Evolutionary conservation across 768 basidiomycete species (phyloP).

Genomic region (Kwoniella europaea): DNA sequence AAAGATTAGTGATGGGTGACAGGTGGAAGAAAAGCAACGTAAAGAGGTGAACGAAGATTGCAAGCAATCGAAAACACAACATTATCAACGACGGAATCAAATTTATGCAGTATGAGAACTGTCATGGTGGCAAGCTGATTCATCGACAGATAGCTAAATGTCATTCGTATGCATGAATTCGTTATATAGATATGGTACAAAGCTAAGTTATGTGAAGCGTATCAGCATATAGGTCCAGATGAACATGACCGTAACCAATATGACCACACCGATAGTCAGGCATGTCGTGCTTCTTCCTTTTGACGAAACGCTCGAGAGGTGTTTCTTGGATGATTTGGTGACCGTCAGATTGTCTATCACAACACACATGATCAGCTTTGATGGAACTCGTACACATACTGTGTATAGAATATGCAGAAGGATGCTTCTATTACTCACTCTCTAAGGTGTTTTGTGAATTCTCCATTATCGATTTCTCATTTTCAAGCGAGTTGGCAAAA

Average conservation of each 20-base stretch:
- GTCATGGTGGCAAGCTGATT: too few species aligned
- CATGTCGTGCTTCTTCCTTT: conserved; percentile 77
- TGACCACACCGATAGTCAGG: conserved; percentile 67
- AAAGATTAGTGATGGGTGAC: too few species aligned
- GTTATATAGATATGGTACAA: too few species aligned
- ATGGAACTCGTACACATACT: too few species aligned
- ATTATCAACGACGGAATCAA: too few species aligned
- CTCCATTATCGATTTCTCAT: conserved; percentile 74
- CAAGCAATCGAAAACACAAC: too few species aligned
- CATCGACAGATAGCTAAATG: too few species aligned
- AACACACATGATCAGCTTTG: not conserved
- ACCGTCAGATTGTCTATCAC: conserved; percentile 48
- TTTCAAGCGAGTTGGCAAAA: conserved; percentile 73
- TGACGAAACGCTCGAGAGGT: conserved; percentile 68
- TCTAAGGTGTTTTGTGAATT: conserved; percentile 74
- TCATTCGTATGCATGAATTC: too few species aligned
- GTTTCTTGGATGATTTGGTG: conserved; percentile 59
- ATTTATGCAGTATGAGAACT: too few species aligned
- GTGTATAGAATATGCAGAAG: too few species aligned
- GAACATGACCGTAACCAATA: conserved; percentile 71
- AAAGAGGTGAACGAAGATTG: too few species aligned
- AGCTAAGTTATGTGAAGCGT: conserved; percentile 43
- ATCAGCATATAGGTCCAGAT: conserved; percentile 58
- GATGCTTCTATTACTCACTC: conserved; percentile 60
- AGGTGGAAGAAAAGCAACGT: too few species aligned